Percentiles rank a stretch among this genome's conserved stretches.
phyloP scores from a whole-genome alignment of 2,329 filamentous ascomycete species.

The Colletotrichum gigasporum region DNA sequence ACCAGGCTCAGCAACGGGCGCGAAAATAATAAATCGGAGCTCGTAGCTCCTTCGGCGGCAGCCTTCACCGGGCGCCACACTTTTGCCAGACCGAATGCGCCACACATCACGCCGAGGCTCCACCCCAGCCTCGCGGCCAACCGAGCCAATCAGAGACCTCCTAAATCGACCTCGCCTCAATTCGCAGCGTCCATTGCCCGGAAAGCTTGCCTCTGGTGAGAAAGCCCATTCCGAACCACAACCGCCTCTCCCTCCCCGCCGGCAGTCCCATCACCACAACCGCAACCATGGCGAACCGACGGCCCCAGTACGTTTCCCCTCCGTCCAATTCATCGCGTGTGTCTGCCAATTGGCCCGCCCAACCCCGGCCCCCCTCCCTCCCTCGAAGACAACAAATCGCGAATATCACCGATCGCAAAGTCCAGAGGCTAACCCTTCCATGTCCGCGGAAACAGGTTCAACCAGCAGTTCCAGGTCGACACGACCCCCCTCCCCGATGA shows the following conservation, averaged over 20 bases:
- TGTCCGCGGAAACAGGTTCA: conserved; percentile 84
- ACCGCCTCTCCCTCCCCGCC: conserved; percentile 32
- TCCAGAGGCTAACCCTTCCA: conserved; percentile 36
- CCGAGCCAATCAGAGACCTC: conserved; percentile 45
- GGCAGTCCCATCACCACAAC: conserved; percentile 21
- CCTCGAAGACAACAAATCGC: not conserved
- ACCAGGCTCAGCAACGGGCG: conserved; percentile 20
- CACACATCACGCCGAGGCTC: not conserved
- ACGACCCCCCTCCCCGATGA: conserved; percentile 92
- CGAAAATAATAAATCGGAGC: conserved; percentile 34
- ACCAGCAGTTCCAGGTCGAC: conserved; percentile 92
- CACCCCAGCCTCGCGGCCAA: conserved; percentile 43
- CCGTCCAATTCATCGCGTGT: no score
- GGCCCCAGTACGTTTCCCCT: conserved; percentile 49
- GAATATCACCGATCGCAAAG: not conserved
- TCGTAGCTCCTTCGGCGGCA: conserved; percentile 12
- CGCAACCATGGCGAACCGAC: conserved; percentile 52
- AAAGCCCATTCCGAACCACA: conserved; percentile 34
- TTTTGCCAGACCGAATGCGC: conserved; percentile 20
- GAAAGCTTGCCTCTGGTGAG: conserved; percentile 27
- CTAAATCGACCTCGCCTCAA: conserved; percentile 53
- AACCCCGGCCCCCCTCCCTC: not conserved
- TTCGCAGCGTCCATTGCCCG: conserved; percentile 36
- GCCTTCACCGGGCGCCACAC: conserved; percentile 32
- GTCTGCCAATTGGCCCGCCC: not conserved